Conservation (phyloP, 768 basidiomycete species). For the Myochromella boudieri region DNA sequence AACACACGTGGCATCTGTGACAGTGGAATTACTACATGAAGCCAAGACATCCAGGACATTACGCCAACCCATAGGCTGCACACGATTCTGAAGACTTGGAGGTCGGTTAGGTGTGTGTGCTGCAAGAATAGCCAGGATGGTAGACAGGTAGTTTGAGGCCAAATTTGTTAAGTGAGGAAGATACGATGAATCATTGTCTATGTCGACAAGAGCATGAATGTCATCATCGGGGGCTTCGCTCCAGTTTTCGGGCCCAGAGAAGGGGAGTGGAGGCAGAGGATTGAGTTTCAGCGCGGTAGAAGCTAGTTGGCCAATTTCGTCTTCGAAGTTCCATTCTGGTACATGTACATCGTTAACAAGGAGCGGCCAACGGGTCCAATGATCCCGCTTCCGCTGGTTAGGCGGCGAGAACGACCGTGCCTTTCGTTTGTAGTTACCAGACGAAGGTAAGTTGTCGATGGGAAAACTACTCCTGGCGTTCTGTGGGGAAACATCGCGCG, state of each 20-base stretch:
- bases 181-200: slow-evolving; percentile 27
- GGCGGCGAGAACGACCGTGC: slow-evolving; percentile 11
- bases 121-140: slow-evolving; percentile 53
- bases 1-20: slow-evolving; percentile 39
- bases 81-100: slow-evolving; percentile 64
- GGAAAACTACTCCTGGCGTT: slow-evolving; percentile 6
- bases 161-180: slow-evolving; percentile 40
- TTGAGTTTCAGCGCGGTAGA: slow-evolving; percentile 31
- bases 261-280: slow-evolving; percentile 15
- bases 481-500: slow-evolving; percentile 14
- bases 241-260: background rate
- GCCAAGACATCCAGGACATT: slow-evolving; percentile 55
- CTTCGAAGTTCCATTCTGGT: slow-evolving; percentile 71
- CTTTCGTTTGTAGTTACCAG: slow-evolving; percentile 23
- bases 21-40: slow-evolving; percentile 34
- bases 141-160: slow-evolving; percentile 45
- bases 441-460: background rate
- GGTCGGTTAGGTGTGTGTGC: slow-evolving; percentile 54
- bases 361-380: slow-evolving; percentile 81
- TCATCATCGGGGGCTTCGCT: background rate
- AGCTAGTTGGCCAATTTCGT: slow-evolving; percentile 59
- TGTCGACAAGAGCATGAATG: slow-evolving; percentile 17
- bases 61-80: slow-evolving; percentile 63
- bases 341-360: slow-evolving; percentile 55
- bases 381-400: slow-evolving; percentile 35